Conservation (phyloP, 2,329 filamentous ascomycete genomes). For the Aspergillus pseudoviridinutans region DNA sequence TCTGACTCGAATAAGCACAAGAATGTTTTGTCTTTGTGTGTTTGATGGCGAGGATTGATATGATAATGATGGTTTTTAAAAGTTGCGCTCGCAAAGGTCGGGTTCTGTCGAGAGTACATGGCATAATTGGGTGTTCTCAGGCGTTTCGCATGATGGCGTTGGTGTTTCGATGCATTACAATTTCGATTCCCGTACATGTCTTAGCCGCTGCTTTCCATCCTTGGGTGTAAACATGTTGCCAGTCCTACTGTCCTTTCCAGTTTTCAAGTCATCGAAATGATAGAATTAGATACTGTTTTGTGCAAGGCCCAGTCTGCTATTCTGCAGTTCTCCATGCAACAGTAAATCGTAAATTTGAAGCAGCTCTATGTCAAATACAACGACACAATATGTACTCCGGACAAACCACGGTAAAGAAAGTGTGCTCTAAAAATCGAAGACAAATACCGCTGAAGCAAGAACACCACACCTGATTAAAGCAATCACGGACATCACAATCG, state of each 20-base stretch:
- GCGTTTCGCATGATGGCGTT: background rate
- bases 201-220: background rate
- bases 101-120: background rate
- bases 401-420: background rate
- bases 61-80: constrained; percentile 7
- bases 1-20: background rate
- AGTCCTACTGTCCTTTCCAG: background rate
- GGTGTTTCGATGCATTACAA: background rate
- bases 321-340: background rate
- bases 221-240: background rate
- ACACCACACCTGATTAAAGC: background rate
- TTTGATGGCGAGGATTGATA: constrained; percentile 3
- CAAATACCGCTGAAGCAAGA: background rate
- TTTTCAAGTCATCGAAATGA: background rate
- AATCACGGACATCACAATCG: background rate
- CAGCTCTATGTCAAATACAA: background rate
- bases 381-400: background rate
- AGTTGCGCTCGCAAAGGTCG: background rate
- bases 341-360: background rate
- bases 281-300: background rate
- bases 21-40: background rate
- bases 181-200: background rate
- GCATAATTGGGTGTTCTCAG: constrained; percentile 3
- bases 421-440: background rate
- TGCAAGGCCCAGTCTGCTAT: background rate